Percentiles rank a stretch among this genome's conserved stretches.
Evolutionary conservation across 768 basidiomycete species (phyloP).

Genomic region (Kondoa subrosea): DNA sequence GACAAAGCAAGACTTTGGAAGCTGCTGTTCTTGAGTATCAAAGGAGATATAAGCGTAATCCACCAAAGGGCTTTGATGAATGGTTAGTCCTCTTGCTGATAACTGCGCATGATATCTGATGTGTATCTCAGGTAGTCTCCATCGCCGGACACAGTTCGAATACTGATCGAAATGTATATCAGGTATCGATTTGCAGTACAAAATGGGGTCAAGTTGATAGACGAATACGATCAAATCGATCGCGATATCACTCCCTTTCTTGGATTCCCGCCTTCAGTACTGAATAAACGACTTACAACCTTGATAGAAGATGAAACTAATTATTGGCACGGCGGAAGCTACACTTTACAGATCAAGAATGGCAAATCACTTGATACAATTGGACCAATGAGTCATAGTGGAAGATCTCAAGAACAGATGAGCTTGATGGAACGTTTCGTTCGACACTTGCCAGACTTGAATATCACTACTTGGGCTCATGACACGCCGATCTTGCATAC

Average conservation of each 20-base stretch:
- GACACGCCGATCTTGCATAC: conserved; percentile 22
- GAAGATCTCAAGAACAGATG: conserved; percentile 10
- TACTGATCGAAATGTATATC: background rate
- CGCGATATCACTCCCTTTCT: conserved; percentile 25
- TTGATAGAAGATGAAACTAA: conserved; percentile 14
- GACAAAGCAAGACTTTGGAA: conserved; percentile 24
- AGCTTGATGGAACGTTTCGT: conserved; percentile 16
- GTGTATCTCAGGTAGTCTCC: no score
- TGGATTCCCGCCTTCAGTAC: conserved; percentile 12
- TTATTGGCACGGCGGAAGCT: conserved; percentile 14
- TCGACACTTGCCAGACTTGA: conserved; percentile 24
- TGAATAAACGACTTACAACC: conserved; percentile 9
- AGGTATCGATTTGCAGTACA: conserved; percentile 18
- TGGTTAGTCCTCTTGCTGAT: conserved; percentile 17
- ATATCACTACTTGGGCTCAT: conserved; percentile 24
- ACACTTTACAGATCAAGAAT: conserved; percentile 13
- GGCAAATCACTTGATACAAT: conserved; percentile 12
- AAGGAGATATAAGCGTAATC: conserved; percentile 21
- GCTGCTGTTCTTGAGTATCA: conserved; percentile 24
- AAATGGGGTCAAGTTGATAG: conserved; percentile 18
- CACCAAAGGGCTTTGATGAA: conserved; percentile 27
- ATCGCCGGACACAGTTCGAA: background rate
- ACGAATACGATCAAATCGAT: conserved; percentile 27
- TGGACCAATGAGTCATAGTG: conserved; percentile 4
- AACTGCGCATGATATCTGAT: no score